Evolutionary conservation across 2,329 filamentous ascomycete genomes (phyloP).

Genomic region (Talaromyces atroroseus): DNA sequence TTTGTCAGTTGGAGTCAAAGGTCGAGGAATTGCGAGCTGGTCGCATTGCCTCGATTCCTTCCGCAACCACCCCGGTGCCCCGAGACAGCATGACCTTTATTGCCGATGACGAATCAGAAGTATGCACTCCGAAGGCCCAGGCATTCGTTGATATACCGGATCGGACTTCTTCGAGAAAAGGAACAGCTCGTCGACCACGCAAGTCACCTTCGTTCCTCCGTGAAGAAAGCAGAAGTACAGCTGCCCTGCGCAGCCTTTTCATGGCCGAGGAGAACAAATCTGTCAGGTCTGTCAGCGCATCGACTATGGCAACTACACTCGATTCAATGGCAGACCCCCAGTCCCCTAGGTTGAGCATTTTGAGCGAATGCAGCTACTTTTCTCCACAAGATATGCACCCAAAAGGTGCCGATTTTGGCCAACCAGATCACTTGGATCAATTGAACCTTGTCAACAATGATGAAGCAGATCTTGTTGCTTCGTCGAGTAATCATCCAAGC

Average conservation of each 20-base stretch:
- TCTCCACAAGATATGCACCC: conserved; percentile 26
- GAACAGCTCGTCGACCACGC: conserved; percentile 24
- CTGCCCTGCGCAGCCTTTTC: conserved; percentile 37
- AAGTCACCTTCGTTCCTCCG: conserved; percentile 38
- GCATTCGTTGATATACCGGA: conserved; percentile 33
- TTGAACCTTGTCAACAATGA: background rate
- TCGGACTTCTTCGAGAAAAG: conserved; percentile 33
- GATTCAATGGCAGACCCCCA: conserved; percentile 30
- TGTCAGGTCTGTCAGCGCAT: conserved; percentile 21
- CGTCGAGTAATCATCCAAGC: background rate
- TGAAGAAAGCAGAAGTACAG: conserved; percentile 31
- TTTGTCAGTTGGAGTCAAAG: conserved; percentile 39
- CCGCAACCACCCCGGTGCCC: conserved; percentile 23
- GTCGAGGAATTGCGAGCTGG: conserved; percentile 29
- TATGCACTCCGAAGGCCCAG: conserved; percentile 25
- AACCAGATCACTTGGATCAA: conserved; percentile 17
- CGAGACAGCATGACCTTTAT: conserved; percentile 18
- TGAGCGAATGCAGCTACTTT: conserved; percentile 43
- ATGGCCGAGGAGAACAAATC: conserved; percentile 25
- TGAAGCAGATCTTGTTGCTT: background rate
- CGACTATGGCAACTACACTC: conserved; percentile 32
- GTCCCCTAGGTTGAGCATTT: conserved; percentile 38
- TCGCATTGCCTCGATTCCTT: conserved; percentile 19
- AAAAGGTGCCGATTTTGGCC: conserved; percentile 20
- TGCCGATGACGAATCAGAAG: conserved; percentile 13